Percentiles rank a stretch among this genome's conserved stretches.
These are phyloP conservation scores for Logfia minima DNA, from an alignment of 129 eudicot species.

Conservation along the genomic window DNA sequence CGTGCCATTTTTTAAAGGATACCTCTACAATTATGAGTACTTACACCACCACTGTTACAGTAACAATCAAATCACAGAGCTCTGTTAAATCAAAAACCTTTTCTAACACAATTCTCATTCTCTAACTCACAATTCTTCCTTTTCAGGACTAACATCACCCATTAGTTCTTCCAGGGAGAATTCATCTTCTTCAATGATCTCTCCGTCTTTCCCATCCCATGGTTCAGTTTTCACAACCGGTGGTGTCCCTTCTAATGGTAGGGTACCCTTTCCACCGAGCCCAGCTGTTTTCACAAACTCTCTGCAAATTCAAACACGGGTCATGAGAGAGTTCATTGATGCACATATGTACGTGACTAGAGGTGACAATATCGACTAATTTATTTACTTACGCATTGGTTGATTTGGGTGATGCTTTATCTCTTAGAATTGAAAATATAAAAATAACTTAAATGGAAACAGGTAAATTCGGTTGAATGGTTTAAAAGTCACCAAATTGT, in stretches of 20 bases:
- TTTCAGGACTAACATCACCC: constrained; percentile 49
- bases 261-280: constrained; percentile 84
- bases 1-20: background rate
- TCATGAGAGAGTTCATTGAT: background rate
- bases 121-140: constrained; percentile 49
- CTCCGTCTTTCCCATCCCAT: constrained; percentile 97
- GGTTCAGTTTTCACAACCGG: constrained; percentile 56
- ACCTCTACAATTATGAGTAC: constrained; percentile 28
- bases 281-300: constrained; percentile 89
- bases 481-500: no score
- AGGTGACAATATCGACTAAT: background rate
- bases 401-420: no score
- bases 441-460: no score
- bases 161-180: constrained; percentile 90
- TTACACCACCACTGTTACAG: constrained; percentile 23
- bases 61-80: constrained; percentile 16
- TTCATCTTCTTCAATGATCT: constrained; percentile 82
- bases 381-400: background rate
- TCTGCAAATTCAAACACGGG: constrained; percentile 34
- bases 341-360: background rate
- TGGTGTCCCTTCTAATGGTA: constrained; percentile 59
- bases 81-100: constrained; percentile 17
- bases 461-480: no score
- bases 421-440: no score
- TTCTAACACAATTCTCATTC: constrained; percentile 18